phyloP scores from a whole-genome alignment of 805 yeast species.

The Candida oleophila region DNA sequence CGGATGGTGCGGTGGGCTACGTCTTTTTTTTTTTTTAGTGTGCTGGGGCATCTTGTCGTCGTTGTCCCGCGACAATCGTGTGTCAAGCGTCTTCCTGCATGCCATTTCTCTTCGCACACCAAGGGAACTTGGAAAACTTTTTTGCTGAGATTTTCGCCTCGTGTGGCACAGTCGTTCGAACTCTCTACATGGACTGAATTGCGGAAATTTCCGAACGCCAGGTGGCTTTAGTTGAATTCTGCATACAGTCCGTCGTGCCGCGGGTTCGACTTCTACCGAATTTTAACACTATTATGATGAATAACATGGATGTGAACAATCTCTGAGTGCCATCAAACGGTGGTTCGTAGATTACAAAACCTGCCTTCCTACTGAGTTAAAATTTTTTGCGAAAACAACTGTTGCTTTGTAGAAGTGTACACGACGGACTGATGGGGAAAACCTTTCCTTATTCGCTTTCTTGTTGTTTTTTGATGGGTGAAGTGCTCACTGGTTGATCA shows the following conservation, averaged over 20 bases:
- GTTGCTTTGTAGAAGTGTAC: no score
- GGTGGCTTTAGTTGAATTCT: slow-evolving; percentile 1
- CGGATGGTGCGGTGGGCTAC: no score
- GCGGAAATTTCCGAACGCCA: not conserved
- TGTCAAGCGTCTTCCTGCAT: no score
- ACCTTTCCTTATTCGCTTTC: no score
- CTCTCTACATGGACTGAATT: not conserved
- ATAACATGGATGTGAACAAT: slow-evolving; percentile 50
- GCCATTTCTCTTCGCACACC: no score
- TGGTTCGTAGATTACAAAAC: slow-evolving; percentile 42
- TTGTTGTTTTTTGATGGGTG: no score
- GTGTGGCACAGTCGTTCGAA: slow-evolving; percentile 10
- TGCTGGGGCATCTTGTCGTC: no score
- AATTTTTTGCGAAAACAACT: slow-evolving; percentile 14
- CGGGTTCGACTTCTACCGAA: slow-evolving; percentile 17
- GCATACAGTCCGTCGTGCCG: slow-evolving; percentile 1
- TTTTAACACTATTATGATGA: slow-evolving; percentile 35
- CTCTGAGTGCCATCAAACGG: slow-evolving; percentile 46
- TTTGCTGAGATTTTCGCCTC: slow-evolving; percentile 7
- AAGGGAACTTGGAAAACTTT: not conserved
- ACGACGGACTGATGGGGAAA: no score
- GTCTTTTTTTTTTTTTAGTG: no score
- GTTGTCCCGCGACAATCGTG: no score
- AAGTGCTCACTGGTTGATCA: no score
- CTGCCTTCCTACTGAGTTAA: slow-evolving; percentile 51